Percentiles rank a stretch among this genome's conserved stretches.
Evolutionary conservation across 2,329 filamentous ascomycete species (phyloP).

Genomic region (Scytalidium sp.): DNA sequence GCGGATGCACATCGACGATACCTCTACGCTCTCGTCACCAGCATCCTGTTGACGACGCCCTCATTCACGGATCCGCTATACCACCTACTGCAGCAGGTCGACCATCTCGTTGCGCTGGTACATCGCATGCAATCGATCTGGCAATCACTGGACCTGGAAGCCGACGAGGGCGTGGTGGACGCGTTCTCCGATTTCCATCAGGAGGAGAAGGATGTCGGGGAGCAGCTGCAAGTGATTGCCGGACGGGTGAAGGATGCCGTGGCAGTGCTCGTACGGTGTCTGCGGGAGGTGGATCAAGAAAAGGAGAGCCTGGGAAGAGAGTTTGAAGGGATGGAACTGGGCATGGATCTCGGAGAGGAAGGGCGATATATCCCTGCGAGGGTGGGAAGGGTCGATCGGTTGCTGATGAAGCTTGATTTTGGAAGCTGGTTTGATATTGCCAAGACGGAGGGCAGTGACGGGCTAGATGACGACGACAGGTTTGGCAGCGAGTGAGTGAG

Average conservation of each 20-base stretch:
- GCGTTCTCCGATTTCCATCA: constrained; percentile 66
- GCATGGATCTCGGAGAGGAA: constrained; percentile 31
- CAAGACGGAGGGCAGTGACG: constrained; percentile 9
- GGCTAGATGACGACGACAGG: constrained; percentile 11
- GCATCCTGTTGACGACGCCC: constrained; percentile 62
- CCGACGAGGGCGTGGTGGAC: constrained; percentile 78
- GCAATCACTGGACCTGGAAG: constrained; percentile 74
- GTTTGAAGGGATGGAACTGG: constrained; percentile 26
- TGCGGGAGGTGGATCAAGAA: constrained; percentile 52
- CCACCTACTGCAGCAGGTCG: constrained; percentile 68
- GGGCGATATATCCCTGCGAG: constrained; percentile 66
- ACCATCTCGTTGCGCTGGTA: constrained; percentile 76
- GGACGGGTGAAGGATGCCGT: constrained; percentile 64
- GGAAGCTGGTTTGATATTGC: constrained; percentile 29
- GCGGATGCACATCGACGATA: constrained; percentile 77
- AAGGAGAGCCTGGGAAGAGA: constrained; percentile 31
- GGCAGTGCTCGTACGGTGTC: constrained; percentile 52
- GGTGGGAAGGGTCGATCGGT: constrained; percentile 75
- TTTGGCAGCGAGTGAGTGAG: neutral
- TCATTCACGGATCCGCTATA: constrained; percentile 65
- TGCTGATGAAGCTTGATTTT: constrained; percentile 86
- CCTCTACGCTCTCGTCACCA: constrained; percentile 63
- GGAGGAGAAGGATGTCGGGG: constrained; percentile 68
- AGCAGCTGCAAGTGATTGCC: constrained; percentile 62
- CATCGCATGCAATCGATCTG: constrained; percentile 74